phyloP scores from a whole-genome alignment of 176 grass and related monocot species.

The Phoenix dactylifera region DNA sequence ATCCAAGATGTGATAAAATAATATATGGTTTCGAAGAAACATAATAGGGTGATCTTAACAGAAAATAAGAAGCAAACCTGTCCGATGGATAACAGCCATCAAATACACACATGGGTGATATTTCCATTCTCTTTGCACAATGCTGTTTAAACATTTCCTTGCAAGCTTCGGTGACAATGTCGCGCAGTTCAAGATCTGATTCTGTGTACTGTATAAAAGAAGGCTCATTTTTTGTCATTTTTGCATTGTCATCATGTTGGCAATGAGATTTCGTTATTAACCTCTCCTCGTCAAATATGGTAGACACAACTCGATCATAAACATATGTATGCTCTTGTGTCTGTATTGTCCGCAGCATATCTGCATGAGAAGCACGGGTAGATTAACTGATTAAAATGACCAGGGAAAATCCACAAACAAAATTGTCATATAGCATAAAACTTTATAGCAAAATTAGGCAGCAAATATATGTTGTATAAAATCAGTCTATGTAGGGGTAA shows the following conservation, averaged over 20 bases:
- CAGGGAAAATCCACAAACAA: slow-evolving; percentile 12
- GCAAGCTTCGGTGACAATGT: slow-evolving; percentile 68
- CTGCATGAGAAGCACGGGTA: slow-evolving; percentile 35
- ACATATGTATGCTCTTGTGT: slow-evolving; percentile 84
- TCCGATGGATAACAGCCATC: slow-evolving; percentile 44
- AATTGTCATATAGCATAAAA: too few species aligned
- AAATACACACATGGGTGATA: slow-evolving; percentile 61
- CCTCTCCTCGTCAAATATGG: slow-evolving; percentile 79
- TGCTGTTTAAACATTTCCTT: slow-evolving; percentile 91
- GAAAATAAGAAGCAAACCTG: slow-evolving; percentile 34
- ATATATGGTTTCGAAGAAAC: too few species aligned
- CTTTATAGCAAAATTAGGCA: too few species aligned
- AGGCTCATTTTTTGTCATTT: slow-evolving; percentile 36
- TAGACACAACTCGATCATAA: slow-evolving; percentile 84
- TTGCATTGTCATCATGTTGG: slow-evolving; percentile 48
- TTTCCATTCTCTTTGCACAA: slow-evolving; percentile 88
- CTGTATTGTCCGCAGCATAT: slow-evolving; percentile 93
- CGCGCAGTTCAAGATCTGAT: slow-evolving; percentile 62
- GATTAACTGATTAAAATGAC: too few species aligned
- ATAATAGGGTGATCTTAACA: too few species aligned
- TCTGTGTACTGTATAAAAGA: slow-evolving; percentile 15
- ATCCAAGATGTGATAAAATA: slow-evolving; percentile 1
- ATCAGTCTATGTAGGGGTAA: too few species aligned
- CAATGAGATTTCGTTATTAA: slow-evolving; percentile 47
- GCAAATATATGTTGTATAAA: too few species aligned